phyloP scores from a whole-genome alignment of 805 yeast species.

The Sugiyamaella lignohabitans region DNA sequence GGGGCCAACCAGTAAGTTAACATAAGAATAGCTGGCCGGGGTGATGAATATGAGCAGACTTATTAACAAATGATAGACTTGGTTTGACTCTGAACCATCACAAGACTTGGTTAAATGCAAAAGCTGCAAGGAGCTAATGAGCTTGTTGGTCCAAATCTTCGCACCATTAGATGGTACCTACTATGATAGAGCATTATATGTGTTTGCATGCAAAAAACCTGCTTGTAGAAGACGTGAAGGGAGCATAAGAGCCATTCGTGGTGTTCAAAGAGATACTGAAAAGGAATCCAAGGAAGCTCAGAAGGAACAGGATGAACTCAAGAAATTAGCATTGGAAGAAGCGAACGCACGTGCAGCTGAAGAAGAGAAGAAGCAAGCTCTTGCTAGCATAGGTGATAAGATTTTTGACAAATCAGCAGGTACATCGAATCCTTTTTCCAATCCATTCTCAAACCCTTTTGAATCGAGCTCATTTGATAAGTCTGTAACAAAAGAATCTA shows the following conservation, averaged over 20 bases:
- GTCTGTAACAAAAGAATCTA: background rate
- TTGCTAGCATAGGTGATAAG: conserved; percentile 14
- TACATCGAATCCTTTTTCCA: conserved; percentile 18
- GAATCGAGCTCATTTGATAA: background rate
- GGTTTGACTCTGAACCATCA: conserved; percentile 64
- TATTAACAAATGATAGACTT: no score
- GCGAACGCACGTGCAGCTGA: conserved; percentile 24
- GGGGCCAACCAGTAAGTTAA: conserved; percentile 9
- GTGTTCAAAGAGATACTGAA: conserved; percentile 55
- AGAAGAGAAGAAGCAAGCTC: conserved; percentile 4
- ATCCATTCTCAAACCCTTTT: conserved; percentile 4
- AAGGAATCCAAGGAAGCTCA: conserved; percentile 38
- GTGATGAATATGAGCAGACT: no score
- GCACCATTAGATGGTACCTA: conserved; percentile 67
- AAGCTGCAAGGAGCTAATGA: conserved; percentile 56
- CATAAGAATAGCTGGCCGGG: background rate
- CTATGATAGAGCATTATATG: conserved; percentile 76
- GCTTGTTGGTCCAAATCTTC: conserved; percentile 68
- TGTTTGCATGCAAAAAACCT: conserved; percentile 64
- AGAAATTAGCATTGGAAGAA: conserved; percentile 30
- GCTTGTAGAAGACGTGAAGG: conserved; percentile 66
- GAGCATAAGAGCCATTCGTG: conserved; percentile 69
- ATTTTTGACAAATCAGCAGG: conserved; percentile 10
- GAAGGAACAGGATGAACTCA: conserved; percentile 26
- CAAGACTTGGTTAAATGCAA: conserved; percentile 50